phyloP scores from a whole-genome alignment of 306 rosid genomes.

The Clitoria ternatea region DNA sequence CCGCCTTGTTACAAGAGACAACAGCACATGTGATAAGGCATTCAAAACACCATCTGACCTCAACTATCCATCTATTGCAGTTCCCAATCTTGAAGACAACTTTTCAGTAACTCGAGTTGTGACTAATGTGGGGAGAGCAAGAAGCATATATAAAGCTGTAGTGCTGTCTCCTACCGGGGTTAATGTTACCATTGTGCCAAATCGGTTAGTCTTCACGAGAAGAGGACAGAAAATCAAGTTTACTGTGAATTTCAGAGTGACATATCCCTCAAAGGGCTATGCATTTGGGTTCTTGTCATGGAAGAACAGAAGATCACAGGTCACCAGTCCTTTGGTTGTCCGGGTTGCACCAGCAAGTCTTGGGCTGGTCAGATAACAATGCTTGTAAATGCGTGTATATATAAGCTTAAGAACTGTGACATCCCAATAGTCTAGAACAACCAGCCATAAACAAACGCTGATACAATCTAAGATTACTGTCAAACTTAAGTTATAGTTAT shows the following conservation, averaged over 20 bases:
- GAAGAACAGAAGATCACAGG: slow-evolving; percentile 44
- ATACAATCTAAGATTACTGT: slow-evolving; percentile 5
- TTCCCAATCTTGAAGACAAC: slow-evolving; percentile 55
- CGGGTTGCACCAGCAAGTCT: slow-evolving; percentile 36
- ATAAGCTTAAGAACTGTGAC: slow-evolving; percentile 28
- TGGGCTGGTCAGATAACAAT: slow-evolving; percentile 48
- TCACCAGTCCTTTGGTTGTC: slow-evolving; percentile 64
- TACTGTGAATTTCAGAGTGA: slow-evolving; percentile 54
- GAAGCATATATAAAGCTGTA: slow-evolving; percentile 43
- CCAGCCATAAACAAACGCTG: slow-evolving; percentile 5
- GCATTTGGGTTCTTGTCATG: slow-evolving; percentile 66
- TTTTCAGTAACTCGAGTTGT: slow-evolving; percentile 54
- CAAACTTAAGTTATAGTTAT: background rate
- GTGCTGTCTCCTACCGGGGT: slow-evolving; percentile 58
- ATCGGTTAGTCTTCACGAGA: slow-evolving; percentile 45
- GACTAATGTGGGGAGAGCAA: slow-evolving; percentile 66
- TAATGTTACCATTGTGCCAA: slow-evolving; percentile 63
- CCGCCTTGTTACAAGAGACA: slow-evolving; percentile 60
- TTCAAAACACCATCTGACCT: slow-evolving; percentile 51
- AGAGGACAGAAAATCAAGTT: slow-evolving; percentile 55
- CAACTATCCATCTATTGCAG: slow-evolving; percentile 72
- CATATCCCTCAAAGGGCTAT: slow-evolving; percentile 55
- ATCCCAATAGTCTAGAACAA: slow-evolving; percentile 20
- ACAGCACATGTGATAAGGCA: slow-evolving; percentile 53
- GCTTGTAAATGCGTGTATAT: slow-evolving; percentile 4